phyloP scores from a whole-genome alignment of 306 rosid species.

The Corylus heterophylla region DNA sequence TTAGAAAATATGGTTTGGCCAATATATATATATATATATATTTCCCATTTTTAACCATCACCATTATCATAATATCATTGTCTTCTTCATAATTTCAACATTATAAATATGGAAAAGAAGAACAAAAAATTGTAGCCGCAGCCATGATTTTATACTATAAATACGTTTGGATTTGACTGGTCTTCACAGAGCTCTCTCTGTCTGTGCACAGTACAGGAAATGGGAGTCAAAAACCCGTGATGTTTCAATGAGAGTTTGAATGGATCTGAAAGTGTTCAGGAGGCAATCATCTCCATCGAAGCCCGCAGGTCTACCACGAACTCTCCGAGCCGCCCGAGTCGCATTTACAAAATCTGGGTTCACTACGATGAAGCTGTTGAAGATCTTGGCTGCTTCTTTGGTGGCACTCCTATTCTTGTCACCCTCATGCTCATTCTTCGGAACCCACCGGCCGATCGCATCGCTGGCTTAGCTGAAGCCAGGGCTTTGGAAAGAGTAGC shows the following conservation, averaged over 20 bases:
- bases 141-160: no score
- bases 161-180: not conserved
- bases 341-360: constrained; percentile 12
- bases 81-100: no score
- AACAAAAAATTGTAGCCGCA: no score
- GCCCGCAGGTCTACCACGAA: not conserved
- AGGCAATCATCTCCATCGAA: constrained; percentile 1
- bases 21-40: no score
- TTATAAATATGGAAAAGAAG: no score
- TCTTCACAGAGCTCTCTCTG: not conserved
- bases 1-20: no score
- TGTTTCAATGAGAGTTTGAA: constrained; percentile 11
- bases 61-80: no score
- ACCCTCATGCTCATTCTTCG: constrained; percentile 30
- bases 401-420: constrained; percentile 37
- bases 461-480: constrained; percentile 32
- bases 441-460: constrained; percentile 22
- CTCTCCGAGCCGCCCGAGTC: not conserved
- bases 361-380: constrained; percentile 24
- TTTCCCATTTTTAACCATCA: no score
- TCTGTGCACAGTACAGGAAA: not conserved
- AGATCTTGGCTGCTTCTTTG: constrained; percentile 32
- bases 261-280: constrained; percentile 25
- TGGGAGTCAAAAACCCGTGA: not conserved
- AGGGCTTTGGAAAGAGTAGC: constrained; percentile 21